Evolutionary conservation across 2,329 filamentous ascomycete species (phyloP), one percentile per base, ranked within the genome.

Genomic region (Aureobasidium mangrovei): DNA sequence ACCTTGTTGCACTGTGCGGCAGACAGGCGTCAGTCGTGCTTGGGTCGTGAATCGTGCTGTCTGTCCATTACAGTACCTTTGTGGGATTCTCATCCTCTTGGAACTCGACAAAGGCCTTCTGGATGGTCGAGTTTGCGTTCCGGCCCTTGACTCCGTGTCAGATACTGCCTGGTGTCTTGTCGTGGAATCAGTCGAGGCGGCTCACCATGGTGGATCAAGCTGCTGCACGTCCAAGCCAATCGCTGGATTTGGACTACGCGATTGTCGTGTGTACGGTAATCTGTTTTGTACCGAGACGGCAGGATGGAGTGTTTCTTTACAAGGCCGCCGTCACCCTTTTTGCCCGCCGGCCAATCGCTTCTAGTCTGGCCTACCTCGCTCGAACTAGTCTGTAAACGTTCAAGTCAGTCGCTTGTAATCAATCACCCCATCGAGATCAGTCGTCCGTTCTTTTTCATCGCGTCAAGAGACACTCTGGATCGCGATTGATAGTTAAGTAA

Each of bases 1-100:
- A 75, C 72, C 57, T 74, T 75, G 59, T 72, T 73, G 61, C 74
- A 76, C 70, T 74, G 57, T 33, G 43, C 12, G 36, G 44, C 38
- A n/a, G 41, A 27, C 43, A 9, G 10, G 52, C 31, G 49, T 53
- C 49, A 53, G 49, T 29, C 38, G 46, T 39, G 46, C 28, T 39
- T 29, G 40, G 27, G 27, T 55, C 33, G 12, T 9, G 43, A n/a
- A 29, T 18, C 7, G 5, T 6, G 8, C 18, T 38, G 10, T 24
- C 28, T 26, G 3, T 29, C 24, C 43, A 10, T 56, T 12, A 7
- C 44, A 24, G 29, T 51, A 61, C 60, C 61, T 72, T 73, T 32
- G 69, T 68, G 10, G 70, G 69, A 39, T 68, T 72, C 54, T 70
- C 67, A 24, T 64, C 58, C 53, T 73, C 70, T 56, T 71, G 68